Conservation (phyloP, 2,329 filamentous ascomycete species). For the Scopulariopsis brevicaulis region DNA sequence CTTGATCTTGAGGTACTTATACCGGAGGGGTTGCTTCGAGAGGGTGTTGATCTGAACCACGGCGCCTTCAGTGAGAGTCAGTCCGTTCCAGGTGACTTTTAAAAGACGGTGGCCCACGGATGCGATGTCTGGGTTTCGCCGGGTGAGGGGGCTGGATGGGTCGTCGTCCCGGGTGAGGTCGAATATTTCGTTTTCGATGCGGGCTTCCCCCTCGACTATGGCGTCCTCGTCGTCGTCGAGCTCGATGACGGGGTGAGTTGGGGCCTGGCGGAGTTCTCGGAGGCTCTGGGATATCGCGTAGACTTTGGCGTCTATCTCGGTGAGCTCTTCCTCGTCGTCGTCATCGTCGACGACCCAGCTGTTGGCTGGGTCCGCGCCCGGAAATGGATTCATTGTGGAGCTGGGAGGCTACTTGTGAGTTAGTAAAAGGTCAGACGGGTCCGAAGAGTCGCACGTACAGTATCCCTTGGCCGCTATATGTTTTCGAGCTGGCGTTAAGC, state of each 20-base stretch:
- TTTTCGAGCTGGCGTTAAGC: too few relatives aligned
- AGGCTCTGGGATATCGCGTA: not conserved
- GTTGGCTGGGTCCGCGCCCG: not conserved
- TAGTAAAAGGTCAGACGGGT: not conserved
- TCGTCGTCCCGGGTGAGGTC: slow-evolving; percentile 4
- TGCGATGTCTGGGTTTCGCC: slow-evolving; percentile 1
- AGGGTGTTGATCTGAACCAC: slow-evolving; percentile 1
- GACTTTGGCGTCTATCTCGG: not conserved
- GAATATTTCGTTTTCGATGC: slow-evolving; percentile 4
- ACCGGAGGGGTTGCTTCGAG: not conserved
- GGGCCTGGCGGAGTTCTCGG: not conserved
- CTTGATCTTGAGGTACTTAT: slow-evolving; percentile 17
- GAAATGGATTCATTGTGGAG: not conserved
- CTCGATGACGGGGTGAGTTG: not conserved
- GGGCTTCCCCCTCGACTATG: slow-evolving; percentile 3
- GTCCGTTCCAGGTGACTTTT: not conserved
- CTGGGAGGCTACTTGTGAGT: not conserved
- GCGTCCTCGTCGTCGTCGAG: slow-evolving; percentile 9
- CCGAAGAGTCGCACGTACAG: not conserved
- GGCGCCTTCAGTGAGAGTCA: not conserved
- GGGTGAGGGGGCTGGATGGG: not conserved
- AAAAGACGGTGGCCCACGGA: not conserved
- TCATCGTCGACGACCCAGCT: slow-evolving; percentile 1
- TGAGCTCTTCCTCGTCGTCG: slow-evolving; percentile 2
- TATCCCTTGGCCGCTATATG: too few relatives aligned